Base-by-base conservation (phyloP, 306 rosid species). In the Ochetophila trinervis region DNA sequence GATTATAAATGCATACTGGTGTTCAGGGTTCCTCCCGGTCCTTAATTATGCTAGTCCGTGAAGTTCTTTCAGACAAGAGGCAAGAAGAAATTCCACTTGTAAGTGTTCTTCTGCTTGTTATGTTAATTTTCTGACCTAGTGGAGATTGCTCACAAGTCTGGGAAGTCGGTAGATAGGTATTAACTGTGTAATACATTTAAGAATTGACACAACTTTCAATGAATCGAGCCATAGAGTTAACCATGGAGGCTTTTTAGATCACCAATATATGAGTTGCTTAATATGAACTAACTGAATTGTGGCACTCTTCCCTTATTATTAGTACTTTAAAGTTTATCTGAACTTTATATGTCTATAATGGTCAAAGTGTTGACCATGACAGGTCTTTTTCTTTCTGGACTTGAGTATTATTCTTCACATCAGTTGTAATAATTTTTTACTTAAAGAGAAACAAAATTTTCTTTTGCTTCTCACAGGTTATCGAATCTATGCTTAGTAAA, bases 21-120 rank as follows among this genome's bases (percentile, higher is more conserved):
- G 1, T 66, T 52, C 89, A 92, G 99, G 81, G 77, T 78, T 72
- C 86, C 50, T 60, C 79, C 63, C 79, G 82, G 69, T 74, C 87
- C 54, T 74, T 93, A 57, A 72, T 70, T 47, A 55, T 73, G 63
- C 80, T 90, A 24, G 82, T 94, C 64, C 83, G 80, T 49, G 86
- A 90, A 73, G 76, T 78, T 77, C 85, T 94, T 75, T 71, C 62
- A 0, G 83, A 86, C 63, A 90, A 77, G 82, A 78, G 74, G 77
- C 86, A 83, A 21, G 99, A 94, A 52, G 99, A 90, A 48, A 85
- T 94, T 78, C 97, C 97, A 62, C 19, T 35, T 23, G 99, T 93
- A 80, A 83, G 98, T 20, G 54, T 35, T 53, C 36, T 60, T 36
- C 16, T 32, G 8, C 64, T 24, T 42, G 12, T 56, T 36, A n/a